Conservation (phyloP, 371 early-diverging fungal genomes). For the Blakeslea trispora region DNA sequence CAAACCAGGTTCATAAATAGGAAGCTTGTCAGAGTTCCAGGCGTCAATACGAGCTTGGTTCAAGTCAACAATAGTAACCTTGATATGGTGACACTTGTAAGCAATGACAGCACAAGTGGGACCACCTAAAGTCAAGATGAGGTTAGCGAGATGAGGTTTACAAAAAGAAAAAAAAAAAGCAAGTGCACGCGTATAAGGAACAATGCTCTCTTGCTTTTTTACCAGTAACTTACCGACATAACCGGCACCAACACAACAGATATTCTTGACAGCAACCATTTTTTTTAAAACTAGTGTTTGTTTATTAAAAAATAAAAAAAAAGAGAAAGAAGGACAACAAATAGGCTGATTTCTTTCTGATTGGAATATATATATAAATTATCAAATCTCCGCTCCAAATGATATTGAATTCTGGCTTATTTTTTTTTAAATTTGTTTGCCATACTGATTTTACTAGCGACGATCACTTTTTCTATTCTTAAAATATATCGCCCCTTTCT, state of each 20-base stretch:
- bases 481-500: too few species aligned
- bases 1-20: slow-evolving; percentile 93
- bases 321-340: slow-evolving; percentile 5
- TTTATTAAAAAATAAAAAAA: slow-evolving; percentile 7
- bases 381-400: slow-evolving; percentile 1
- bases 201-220: not conserved
- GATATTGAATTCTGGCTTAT: not conserved
- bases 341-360: not conserved
- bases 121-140: slow-evolving; percentile 71
- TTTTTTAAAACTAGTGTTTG: slow-evolving; percentile 8
- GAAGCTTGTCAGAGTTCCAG: slow-evolving; percentile 88
- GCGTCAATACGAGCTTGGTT: slow-evolving; percentile 45
- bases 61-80: slow-evolving; percentile 76
- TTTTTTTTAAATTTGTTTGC: not conserved
- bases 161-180: not conserved
- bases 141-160: not conserved
- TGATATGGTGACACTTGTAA: slow-evolving; percentile 83
- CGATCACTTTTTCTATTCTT: too few species aligned
- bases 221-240: slow-evolving; percentile 77
- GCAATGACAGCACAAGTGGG: slow-evolving; percentile 95
- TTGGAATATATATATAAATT: slow-evolving; percentile 2
- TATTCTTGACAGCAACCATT: slow-evolving; percentile 58
- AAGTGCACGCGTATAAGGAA: not conserved
- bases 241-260: slow-evolving; percentile 94
- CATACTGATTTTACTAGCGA: not conserved